These are phyloP conservation scores for Fusarium metavorans DNA, from an alignment of 2,329 filamentous ascomycete genomes.

Conservation along the genomic window DNA sequence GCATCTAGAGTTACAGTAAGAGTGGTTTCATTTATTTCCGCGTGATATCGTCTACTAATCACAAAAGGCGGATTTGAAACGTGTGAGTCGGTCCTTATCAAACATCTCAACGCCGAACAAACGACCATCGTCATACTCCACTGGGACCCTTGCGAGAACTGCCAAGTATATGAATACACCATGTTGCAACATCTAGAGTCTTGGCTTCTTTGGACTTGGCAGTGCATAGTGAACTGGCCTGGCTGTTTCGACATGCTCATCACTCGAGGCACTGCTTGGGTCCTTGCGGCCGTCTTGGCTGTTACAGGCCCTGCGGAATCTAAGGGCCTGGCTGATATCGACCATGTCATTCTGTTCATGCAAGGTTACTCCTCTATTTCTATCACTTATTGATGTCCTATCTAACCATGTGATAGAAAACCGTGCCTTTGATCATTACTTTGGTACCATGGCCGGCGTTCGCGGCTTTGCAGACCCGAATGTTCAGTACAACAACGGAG, in stretches of 20 bases:
- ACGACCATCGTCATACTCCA: not conserved
- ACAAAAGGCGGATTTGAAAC: not conserved
- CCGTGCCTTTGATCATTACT: constrained; percentile 60
- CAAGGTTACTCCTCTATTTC: not conserved
- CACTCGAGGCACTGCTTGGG: not conserved
- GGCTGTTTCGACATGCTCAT: not conserved
- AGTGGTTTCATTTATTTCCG: not conserved
- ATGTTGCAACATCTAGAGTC: constrained; percentile 68
- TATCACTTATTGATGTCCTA: not conserved
- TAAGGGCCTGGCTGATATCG: not conserved
- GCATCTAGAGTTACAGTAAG: not conserved
- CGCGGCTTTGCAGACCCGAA: constrained; percentile 69
- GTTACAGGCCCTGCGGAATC: not conserved
- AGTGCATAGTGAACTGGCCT: not conserved
- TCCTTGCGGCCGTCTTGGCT: not conserved
- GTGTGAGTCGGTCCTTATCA: not conserved
- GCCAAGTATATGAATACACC: constrained; percentile 54
- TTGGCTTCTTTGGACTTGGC: not conserved
- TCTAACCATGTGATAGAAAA: constrained; percentile 41
- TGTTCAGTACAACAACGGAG: constrained; percentile 50
- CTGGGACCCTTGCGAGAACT: not conserved
- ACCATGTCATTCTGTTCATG: not conserved
- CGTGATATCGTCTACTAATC: not conserved
- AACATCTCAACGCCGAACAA: not conserved
- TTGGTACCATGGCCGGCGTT: constrained; percentile 67